Conservation (phyloP, 345 rosid species). For the Physaria fendleri region DNA sequence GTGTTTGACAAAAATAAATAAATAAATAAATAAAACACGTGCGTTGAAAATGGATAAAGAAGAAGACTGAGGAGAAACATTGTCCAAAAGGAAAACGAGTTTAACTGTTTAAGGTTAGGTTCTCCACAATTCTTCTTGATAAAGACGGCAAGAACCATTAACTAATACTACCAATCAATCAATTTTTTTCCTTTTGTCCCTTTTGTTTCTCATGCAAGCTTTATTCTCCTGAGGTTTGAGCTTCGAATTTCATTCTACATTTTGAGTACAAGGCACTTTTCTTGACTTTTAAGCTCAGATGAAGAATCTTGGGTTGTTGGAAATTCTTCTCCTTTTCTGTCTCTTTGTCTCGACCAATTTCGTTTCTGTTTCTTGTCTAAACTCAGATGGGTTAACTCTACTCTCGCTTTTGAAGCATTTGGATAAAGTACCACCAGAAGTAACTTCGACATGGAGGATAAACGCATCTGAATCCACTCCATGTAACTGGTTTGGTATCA, state of each 20-base stretch:
- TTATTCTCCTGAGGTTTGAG: not conserved
- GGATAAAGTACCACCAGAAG: slow-evolving; percentile 33
- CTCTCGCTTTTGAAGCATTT: slow-evolving; percentile 46
- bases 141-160: not conserved
- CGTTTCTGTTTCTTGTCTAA: slow-evolving; percentile 29
- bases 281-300: slow-evolving; percentile 13
- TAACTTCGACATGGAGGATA: slow-evolving; percentile 39
- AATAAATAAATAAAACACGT: no score
- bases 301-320: slow-evolving; percentile 4
- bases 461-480: slow-evolving; percentile 43
- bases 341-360: slow-evolving; percentile 2
- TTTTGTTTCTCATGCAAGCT: not conserved
- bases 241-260: not conserved
- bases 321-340: not conserved
- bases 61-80: not conserved
- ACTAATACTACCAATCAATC: not conserved
- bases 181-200: not conserved
- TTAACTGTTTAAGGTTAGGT: no score
- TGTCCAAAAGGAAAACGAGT: no score
- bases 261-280: slow-evolving; percentile 7
- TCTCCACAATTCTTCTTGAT: no score
- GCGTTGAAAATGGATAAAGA: not conserved
- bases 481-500: slow-evolving; percentile 55
- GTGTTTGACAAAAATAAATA: no score
- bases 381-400: slow-evolving; percentile 43